These are phyloP conservation scores for Arthrobotrys conoides DNA, from an alignment of 2,329 filamentous ascomycete genomes.

Conservation along the genomic window DNA sequence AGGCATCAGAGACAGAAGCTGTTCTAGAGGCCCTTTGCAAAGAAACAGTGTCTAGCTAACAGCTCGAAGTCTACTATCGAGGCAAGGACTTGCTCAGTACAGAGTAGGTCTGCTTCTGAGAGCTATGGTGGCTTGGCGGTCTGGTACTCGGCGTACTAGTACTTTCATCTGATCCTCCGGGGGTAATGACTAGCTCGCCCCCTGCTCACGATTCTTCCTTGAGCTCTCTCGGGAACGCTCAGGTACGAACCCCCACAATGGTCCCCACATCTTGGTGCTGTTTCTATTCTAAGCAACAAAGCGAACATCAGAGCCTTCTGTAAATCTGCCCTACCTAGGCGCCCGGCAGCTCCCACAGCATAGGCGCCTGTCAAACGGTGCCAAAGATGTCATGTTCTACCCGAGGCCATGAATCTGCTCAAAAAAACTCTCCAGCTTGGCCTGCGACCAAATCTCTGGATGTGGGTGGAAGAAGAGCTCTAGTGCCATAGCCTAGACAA, in stretches of 20 bases:
- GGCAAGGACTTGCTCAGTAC: not conserved
- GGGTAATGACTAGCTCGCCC: conserved; percentile 6
- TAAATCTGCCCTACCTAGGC: conserved; percentile 59
- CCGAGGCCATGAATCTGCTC: conserved; percentile 29
- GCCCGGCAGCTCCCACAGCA: conserved; percentile 59
- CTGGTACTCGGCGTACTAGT: conserved; percentile 38
- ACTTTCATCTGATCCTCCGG: conserved; percentile 16
- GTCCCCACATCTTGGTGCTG: conserved; percentile 32
- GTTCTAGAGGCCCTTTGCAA: conserved; percentile 11
- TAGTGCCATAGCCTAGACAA: not conserved
- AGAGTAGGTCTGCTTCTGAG: not conserved
- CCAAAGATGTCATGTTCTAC: conserved; percentile 39
- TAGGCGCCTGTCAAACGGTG: conserved; percentile 56
- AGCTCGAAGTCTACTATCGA: not conserved
- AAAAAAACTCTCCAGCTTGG: conserved; percentile 30
- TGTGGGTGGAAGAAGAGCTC: conserved; percentile 29
- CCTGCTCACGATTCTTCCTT: conserved; percentile 14
- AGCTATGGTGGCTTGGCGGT: conserved; percentile 20
- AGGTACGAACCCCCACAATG: conserved; percentile 38
- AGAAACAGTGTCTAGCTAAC: conserved; percentile 43
- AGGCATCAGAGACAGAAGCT: conserved; percentile 41
- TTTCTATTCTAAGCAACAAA: conserved; percentile 61
- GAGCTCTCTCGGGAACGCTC: conserved; percentile 24
- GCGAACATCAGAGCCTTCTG: conserved; percentile 40
- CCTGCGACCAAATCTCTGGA: not conserved